These are phyloP conservation scores for Exophiala calicioides DNA, from an alignment of 2,329 filamentous ascomycete genomes.

Conservation along the genomic window DNA sequence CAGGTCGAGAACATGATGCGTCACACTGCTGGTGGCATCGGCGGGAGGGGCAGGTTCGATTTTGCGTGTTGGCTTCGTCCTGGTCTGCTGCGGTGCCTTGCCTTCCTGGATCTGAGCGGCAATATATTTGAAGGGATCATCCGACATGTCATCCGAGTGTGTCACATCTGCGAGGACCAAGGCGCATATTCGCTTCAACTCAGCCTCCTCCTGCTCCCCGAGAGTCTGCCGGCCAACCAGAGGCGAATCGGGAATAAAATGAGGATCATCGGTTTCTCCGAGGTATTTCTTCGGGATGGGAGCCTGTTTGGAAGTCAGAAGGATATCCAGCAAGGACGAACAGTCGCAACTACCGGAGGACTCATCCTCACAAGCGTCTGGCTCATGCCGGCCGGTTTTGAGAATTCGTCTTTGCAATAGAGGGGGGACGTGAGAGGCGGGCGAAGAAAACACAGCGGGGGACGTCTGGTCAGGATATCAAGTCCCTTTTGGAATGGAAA, in stretches of 20 bases:
- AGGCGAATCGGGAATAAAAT: constrained; percentile 36
- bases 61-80: constrained; percentile 31
- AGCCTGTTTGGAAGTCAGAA: constrained; percentile 12
- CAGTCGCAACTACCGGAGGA: constrained; percentile 8
- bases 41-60: constrained; percentile 9
- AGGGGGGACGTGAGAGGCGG: no score
- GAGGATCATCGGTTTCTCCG: constrained; percentile 36
- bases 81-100: constrained; percentile 26
- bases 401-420: no score
- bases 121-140: constrained; percentile 32
- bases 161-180: constrained; percentile 30
- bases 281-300: constrained; percentile 36
- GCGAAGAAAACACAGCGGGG: neutral
- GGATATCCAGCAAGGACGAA: neutral
- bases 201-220: constrained; percentile 36
- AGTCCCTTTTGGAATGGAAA: neutral
- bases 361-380: constrained; percentile 10
- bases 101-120: constrained; percentile 37
- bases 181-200: constrained; percentile 40
- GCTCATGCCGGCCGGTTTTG: neutral
- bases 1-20: constrained; percentile 20
- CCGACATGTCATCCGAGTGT: constrained; percentile 32
- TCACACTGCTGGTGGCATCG: constrained; percentile 19
- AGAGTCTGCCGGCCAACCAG: constrained; percentile 40
- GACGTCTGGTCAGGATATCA: neutral